Conservation (phyloP, 2,329 filamentous ascomycete species). For the Xylaria sp. region DNA sequence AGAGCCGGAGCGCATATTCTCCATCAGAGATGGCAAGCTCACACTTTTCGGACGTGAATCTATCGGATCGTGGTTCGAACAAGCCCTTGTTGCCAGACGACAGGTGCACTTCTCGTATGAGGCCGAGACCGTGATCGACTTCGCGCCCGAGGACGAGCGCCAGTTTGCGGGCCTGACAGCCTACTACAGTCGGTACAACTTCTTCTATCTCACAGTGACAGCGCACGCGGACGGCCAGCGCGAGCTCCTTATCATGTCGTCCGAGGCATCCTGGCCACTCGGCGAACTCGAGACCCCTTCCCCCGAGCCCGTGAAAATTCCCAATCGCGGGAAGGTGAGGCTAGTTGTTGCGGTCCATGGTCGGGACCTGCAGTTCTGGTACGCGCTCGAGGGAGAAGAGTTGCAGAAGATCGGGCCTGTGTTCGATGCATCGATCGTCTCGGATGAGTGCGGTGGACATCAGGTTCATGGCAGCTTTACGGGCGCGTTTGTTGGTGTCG, state of each 20-base stretch:
- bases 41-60: conserved; percentile 46
- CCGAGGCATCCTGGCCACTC: conserved; percentile 51
- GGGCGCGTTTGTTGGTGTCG: conserved; percentile 54
- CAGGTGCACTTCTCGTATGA: conserved; percentile 57
- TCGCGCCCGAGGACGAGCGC: conserved; percentile 51
- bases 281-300: conserved; percentile 43
- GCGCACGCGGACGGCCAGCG: conserved; percentile 51
- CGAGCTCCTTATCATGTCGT: conserved; percentile 52
- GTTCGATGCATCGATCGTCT: conserved; percentile 54
- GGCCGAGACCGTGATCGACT: conserved; percentile 51
- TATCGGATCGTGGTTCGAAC: conserved; percentile 55
- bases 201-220: conserved; percentile 58
- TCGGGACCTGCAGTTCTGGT: conserved; percentile 50
- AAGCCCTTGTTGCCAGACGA: conserved; percentile 49
- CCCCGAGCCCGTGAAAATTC: conserved; percentile 42
- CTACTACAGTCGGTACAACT: conserved; percentile 61
- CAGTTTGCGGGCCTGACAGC: conserved; percentile 57
- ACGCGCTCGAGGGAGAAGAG: conserved; percentile 42
- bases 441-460: conserved; percentile 59
- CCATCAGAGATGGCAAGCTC: conserved; percentile 37
- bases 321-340: conserved; percentile 49
- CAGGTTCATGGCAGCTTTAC: conserved; percentile 59
- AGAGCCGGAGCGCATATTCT: conserved; percentile 49
- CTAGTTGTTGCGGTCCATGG: conserved; percentile 50
- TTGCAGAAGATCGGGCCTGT: conserved; percentile 49